Base-by-base conservation (phyloP, 2,329 filamentous ascomycete species). In the Juglanconis sp. region DNA sequence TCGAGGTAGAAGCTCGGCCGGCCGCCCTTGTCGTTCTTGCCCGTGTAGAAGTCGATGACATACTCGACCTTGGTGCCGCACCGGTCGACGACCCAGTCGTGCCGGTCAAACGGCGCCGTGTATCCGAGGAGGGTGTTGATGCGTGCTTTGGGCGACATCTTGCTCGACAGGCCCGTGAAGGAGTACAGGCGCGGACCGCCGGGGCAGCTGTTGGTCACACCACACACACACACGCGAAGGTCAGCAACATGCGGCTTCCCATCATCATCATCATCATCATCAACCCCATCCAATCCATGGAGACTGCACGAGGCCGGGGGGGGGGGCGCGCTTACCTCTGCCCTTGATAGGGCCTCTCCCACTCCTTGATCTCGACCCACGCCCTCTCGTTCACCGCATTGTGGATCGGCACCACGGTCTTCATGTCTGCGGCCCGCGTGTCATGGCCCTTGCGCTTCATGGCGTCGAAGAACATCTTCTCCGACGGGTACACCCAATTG, bases 311-410 rank as follows among this genome's bases (percentile, higher is more conserved):
- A 24, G 24, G 24, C 24, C 24, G 24, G 24, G 1, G 11, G 47
- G 3, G 42, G 7, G 50, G 24, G 34, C 35, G 44, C 47, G 67
- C 89, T 77, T 42, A 78, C 74, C 60, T 84, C 74, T 2, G 77
- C 67, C 67, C 69, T 4, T 74, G 74, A 62, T 84, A 90, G 0
- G 88, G 89, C 48, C 79, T 81, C 76, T 99, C 95, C 95, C 95
- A 99, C 49, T 84, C 79, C 67, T 90, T 86, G 66, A 99, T 98
- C 77, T 98, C 90, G 64, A 85, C 81, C 95, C 95, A 99, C 0
- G 95, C 95, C 47, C 91, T 83, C 82, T 99, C 95, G 76, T 99
- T 99, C 64, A 99, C 95, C 49, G 95, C 95, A 73, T 99, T 99
- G 77, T 99, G 95, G 69, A 98, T 98, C 3, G 92, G 95, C 57